phyloP scores from a whole-genome alignment of 2,329 filamentous ascomycete species.

The Claviceps spartinae region DNA sequence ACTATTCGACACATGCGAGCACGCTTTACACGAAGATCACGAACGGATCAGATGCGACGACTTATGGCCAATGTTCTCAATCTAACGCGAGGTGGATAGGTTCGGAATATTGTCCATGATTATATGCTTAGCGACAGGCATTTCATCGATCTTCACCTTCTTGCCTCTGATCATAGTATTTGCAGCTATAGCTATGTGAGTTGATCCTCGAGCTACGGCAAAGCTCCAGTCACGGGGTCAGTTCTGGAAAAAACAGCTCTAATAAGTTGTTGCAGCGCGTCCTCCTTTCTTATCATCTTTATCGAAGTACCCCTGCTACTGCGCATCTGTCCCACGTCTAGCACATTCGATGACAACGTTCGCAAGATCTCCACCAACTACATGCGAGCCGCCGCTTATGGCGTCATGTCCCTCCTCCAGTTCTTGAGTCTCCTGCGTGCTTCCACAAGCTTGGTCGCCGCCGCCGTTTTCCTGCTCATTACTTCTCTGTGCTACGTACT shows the following conservation, averaged over 20 bases:
- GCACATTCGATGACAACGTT: conserved; percentile 77
- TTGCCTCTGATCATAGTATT: conserved; percentile 35
- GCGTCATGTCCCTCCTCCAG: conserved; percentile 65
- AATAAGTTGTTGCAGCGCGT: conserved; percentile 37
- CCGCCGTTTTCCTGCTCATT: conserved; percentile 66
- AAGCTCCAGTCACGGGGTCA: background rate
- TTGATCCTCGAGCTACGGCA: conserved; percentile 5
- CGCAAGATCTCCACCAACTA: conserved; percentile 92
- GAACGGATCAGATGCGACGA: background rate
- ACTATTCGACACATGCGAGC: background rate
- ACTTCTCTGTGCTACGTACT: conserved; percentile 70
- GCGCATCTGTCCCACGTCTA: conserved; percentile 91
- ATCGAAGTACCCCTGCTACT: conserved; percentile 87
- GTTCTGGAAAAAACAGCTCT: background rate
- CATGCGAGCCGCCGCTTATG: conserved; percentile 84
- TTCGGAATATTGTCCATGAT: conserved; percentile 58
- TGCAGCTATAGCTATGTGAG: conserved; percentile 40
- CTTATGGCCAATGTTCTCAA: background rate
- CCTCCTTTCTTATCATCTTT: conserved; percentile 63
- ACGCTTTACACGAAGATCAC: background rate
- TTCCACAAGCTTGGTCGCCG: conserved; percentile 67
- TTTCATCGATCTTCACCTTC: conserved; percentile 52
- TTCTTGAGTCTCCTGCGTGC: conserved; percentile 61
- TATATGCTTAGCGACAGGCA: conserved; percentile 54
- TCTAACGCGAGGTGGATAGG: conserved; percentile 28